Base-by-base conservation (phyloP, 192 early-diverging fungal species). In the Linnemannia zychae region DNA sequence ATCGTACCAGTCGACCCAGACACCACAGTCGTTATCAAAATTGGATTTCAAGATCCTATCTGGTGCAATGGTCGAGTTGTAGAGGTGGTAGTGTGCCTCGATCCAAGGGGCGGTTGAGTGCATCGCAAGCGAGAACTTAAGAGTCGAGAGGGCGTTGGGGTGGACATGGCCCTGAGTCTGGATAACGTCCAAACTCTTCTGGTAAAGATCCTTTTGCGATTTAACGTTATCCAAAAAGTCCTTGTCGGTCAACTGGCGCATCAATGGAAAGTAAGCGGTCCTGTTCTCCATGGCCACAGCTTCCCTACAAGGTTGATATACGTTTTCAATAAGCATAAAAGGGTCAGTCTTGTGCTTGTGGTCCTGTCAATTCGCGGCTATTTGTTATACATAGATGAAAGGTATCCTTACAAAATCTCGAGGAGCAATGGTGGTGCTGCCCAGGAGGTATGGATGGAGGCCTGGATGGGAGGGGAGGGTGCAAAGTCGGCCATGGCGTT, bases 21-120 rank as follows among this genome's bases (percentile, higher is more conserved):
- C 90, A 24, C 86, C 82, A 68, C 95, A 94, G 0, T 73, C 48
- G 7, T 71, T 33, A 74, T 95, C 76, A 63, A 92, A 94, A 22
- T 66, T 76, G 1, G 74, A 63, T 17, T 89, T 87, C 36, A 78
- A 75, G n/a, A 66, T 68, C 22, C 77, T 83, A 22, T 82, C 44
- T 0, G 93, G 93, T 2, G 94, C 87, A n/a, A 97, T 93, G 7
- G 89, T 91, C 1, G 92, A 75, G n/a, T 89, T 79, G 89, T 98
- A 98, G 36, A 93, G 91, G 67, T 96, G 96, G 84, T 98, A 94
- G 74, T 94, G 92, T 0, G 97, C 92, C 78, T 96, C 90, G 34
- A 98, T 92, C n/a, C 89, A 90, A 0, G 98, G 97, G 20, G 97
- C 96, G 36, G 90, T 76, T 1, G 87, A 87, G 50, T 94, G 95